Base-by-base conservation (phyloP, 2,329 filamentous ascomycete species). In the Fusarium secorum region DNA sequence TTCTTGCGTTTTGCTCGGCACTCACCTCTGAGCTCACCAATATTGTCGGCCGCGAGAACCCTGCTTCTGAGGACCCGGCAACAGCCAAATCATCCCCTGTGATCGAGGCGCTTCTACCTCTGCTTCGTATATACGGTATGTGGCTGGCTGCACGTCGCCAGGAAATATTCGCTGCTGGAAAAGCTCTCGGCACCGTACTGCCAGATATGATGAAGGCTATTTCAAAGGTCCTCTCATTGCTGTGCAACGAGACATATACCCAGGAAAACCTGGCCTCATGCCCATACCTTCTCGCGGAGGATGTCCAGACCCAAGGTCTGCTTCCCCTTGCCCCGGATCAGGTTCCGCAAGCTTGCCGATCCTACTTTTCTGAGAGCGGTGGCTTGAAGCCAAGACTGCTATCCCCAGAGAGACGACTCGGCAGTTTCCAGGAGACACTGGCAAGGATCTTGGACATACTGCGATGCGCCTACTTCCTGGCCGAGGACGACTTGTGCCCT, bases 21-120 rank as follows among this genome's bases (percentile, higher is more conserved):
- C 84, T 97, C 38, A 85, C 91, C 69, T 85, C 88, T n/a, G 91
- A 94, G 73, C 84, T 97, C 6, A 87, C 89, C 60, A 85, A 89
- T 78, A 68, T 76, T n/a, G 68, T 73, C 44, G 68, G 75, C 10
- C 60, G 66, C 5, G 66, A 76, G 42, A 76, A 74, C 14, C 63
- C 70, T 18, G 64, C 64, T 39, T 60, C 73, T 17, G 73, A 75
- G 18, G 68, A 74, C 24, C 58, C 62, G 8, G 70, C 78, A 36
- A 77, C 49, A 20, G 64, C 71, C 15, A 71, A 79, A 57, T 81
- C 84, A 44, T 80, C 79, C 15, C 70, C 81, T 13, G 72, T 79
- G 11, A 74, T 85, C 18, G 80, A 81, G 62, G 82, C 79, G n/a
- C 77, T 85, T n/a, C 76, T 89, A 8, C 85, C 85, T 2, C 79